Evolutionary conservation across 1,284 basidiomycete species (phyloP).

Genomic region (Austroboletus novae-zelandiae): DNA sequence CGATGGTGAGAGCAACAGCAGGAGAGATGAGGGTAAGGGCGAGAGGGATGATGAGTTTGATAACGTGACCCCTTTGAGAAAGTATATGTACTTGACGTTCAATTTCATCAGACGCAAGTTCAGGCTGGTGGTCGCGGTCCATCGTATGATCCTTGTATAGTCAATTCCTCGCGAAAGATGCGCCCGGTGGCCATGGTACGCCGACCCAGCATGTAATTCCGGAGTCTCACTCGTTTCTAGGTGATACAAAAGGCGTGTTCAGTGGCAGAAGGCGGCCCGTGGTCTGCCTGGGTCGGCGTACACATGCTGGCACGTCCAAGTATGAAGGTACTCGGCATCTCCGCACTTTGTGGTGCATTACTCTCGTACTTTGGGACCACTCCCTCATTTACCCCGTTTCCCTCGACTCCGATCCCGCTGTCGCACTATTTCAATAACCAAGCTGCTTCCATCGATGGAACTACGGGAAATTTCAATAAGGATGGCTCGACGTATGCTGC

Average conservation of each 20-base stretch:
- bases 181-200: slow-evolving; percentile 9
- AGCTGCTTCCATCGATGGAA: slow-evolving; percentile 31
- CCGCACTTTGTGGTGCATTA: neutral
- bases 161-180: neutral
- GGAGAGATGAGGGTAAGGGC: too few relatives aligned
- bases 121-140: too few relatives aligned
- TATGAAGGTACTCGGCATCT: too few relatives aligned
- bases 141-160: too few relatives aligned
- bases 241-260: slow-evolving; percentile 14
- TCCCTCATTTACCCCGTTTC: slow-evolving; percentile 8
- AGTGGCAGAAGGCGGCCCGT: slow-evolving; percentile 1
- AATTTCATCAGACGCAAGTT: too few relatives aligned
- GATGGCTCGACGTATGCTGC: slow-evolving; percentile 37
- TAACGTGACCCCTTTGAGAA: too few relatives aligned
- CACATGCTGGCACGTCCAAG: too few relatives aligned
- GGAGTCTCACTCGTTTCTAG: slow-evolving; percentile 8
- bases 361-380: neutral
- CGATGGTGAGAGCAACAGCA: too few relatives aligned
- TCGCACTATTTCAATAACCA: slow-evolving; percentile 35
- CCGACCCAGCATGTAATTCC: neutral
- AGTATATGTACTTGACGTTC: too few relatives aligned
- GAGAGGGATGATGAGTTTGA: too few relatives aligned
- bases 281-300: slow-evolving; percentile 4
- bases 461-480: slow-evolving; percentile 36
- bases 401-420: slow-evolving; percentile 26